These are phyloP conservation scores for Pseudogymnoascus sp. DNA, from an alignment of 2,329 filamentous ascomycete genomes.

Conservation along the genomic window DNA sequence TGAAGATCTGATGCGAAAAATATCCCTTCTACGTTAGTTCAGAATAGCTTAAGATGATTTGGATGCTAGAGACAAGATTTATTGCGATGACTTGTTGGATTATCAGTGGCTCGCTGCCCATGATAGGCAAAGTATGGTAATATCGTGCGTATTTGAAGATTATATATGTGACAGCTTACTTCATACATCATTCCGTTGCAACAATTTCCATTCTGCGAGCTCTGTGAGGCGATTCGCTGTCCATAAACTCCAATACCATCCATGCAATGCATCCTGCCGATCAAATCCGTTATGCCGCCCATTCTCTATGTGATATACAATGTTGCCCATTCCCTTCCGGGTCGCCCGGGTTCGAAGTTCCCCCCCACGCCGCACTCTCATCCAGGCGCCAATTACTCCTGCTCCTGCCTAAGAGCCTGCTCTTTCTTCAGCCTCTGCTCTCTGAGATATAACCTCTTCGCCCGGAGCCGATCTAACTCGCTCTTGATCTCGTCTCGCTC, in stretches of 20 bases:
- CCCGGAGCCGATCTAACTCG: conserved; percentile 41
- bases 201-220: not conserved
- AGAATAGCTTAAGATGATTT: not conserved
- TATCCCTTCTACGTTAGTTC: not conserved
- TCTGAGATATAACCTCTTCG: conserved; percentile 27
- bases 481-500: conserved; percentile 74
- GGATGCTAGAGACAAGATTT: not conserved
- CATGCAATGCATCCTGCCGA: not conserved
- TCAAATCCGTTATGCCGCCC: conserved; percentile 14
- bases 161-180: not conserved
- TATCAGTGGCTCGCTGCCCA: not conserved
- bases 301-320: conserved; percentile 10
- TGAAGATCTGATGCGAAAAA: not conserved
- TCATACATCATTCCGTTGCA: not conserved
- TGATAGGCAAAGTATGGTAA: not conserved
- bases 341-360: conserved; percentile 9
- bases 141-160: not conserved
- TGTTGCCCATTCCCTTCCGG: conserved; percentile 5
- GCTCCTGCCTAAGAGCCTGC: conserved; percentile 7
- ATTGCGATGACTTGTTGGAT: not conserved
- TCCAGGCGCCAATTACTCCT: not conserved
- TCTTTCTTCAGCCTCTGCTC: conserved; percentile 27
- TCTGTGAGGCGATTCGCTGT: not conserved
- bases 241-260: conserved; percentile 1
- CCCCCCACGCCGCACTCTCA: not conserved